Percentiles rank a stretch among this genome's conserved stretches.
phyloP scores from a whole-genome alignment of 202 grass and related monocot genomes.

The Setaria italica region DNA sequence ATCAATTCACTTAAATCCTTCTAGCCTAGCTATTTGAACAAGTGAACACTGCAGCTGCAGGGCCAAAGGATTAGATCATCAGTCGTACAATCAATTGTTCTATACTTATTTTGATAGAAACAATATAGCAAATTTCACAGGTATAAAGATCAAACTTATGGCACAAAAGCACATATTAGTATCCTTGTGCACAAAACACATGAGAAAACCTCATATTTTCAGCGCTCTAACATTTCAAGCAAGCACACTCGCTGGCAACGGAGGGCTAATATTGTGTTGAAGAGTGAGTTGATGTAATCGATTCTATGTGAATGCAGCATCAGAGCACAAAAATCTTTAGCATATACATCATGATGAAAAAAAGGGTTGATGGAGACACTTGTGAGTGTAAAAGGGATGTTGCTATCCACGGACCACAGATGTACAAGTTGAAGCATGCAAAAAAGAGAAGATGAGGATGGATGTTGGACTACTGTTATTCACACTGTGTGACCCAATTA shows the following conservation, averaged over 20 bases:
- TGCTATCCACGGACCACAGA: too few relatives aligned
- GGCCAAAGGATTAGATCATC: neutral
- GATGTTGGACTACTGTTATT: neutral
- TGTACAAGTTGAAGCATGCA: neutral
- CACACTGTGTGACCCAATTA: neutral
- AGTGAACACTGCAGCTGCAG: neutral
- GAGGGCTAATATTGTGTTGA: neutral
- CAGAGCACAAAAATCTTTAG: neutral
- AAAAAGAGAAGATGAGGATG: neutral
- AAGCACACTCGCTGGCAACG: neutral
- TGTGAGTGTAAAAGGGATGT: neutral
- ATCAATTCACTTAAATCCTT: neutral
- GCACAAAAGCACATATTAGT: neutral
- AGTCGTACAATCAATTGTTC: neutral
- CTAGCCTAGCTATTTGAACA: neutral
- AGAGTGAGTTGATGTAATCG: neutral
- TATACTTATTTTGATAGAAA: conserved; percentile 8
- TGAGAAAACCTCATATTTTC: neutral
- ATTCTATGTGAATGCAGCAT: neutral
- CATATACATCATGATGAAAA: neutral
- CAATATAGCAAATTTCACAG: conserved; percentile 8
- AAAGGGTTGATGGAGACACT: neutral
- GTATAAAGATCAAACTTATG: neutral
- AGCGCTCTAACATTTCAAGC: neutral
- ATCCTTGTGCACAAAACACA: conserved; percentile 3